Conservation (phyloP, 2,329 filamentous ascomycete species). For the Microcyclospora pomicola region DNA sequence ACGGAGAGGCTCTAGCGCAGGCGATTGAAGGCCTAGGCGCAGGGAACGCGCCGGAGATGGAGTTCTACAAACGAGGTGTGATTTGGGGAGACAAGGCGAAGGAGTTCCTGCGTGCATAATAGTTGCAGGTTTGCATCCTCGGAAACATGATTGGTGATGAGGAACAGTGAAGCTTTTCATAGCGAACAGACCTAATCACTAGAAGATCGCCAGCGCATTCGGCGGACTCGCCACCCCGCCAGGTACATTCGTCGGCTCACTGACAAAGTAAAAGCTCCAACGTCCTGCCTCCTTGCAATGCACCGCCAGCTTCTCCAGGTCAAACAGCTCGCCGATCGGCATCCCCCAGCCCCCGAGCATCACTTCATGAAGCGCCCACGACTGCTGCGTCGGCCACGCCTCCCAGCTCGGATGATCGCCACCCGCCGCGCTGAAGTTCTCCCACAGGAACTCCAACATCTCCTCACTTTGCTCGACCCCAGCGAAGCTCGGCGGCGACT, state of each 20-base stretch:
- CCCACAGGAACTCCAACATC: conserved; percentile 30
- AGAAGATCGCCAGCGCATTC: conserved; percentile 28
- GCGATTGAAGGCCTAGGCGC: conserved; percentile 46
- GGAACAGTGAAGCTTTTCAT: too few species aligned
- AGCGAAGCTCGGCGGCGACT: conserved; percentile 31
- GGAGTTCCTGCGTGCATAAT: conserved; percentile 27
- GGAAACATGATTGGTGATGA: too few species aligned
- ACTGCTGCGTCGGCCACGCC: conserved; percentile 25
- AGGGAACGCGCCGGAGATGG: conserved; percentile 45
- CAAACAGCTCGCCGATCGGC: conserved; percentile 39
- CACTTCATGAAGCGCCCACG: conserved; percentile 31
- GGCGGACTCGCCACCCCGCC: conserved; percentile 26
- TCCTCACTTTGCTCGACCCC: conserved; percentile 36
- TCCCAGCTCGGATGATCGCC: conserved; percentile 27
- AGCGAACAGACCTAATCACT: neutral
- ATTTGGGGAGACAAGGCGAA: conserved; percentile 44
- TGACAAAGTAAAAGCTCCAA: conserved; percentile 36
- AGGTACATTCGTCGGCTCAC: conserved; percentile 34
- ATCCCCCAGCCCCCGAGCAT: conserved; percentile 37
- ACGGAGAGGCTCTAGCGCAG: conserved; percentile 33
- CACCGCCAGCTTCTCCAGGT: conserved; percentile 32
- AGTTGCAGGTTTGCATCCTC: too few species aligned
- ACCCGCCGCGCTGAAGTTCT: conserved; percentile 25
- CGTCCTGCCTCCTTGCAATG: conserved; percentile 26
- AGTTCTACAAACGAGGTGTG: conserved; percentile 43